Conservation (phyloP, 2,329 filamentous ascomycete species). For the Trichoderma sp. region DNA sequence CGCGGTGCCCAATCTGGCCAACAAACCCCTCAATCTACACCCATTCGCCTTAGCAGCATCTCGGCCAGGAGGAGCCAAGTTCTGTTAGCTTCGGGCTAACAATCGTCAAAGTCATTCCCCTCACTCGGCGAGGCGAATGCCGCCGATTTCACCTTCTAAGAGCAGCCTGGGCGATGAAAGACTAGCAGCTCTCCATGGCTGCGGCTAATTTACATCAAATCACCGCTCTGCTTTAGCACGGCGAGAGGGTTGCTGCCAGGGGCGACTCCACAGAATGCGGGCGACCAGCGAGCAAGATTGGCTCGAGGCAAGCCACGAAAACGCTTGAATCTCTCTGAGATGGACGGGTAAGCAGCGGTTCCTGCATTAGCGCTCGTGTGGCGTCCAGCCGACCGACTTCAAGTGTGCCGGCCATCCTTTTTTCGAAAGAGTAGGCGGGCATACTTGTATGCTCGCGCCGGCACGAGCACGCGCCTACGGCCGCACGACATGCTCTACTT, state of each 20-base stretch:
- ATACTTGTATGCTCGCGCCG: background rate
- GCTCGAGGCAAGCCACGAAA: slow-evolving; percentile 10
- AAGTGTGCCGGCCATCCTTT: background rate
- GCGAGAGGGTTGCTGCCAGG: background rate
- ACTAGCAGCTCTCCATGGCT: background rate
- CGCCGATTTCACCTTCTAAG: slow-evolving; percentile 22
- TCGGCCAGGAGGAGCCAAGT: background rate
- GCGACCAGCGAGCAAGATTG: slow-evolving; percentile 14
- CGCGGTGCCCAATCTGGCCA: slow-evolving; percentile 11
- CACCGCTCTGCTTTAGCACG: background rate
- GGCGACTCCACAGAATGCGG: slow-evolving; percentile 16
- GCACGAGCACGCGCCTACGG: background rate
- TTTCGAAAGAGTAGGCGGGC: background rate
- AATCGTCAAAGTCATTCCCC: background rate
- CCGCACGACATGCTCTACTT: background rate
- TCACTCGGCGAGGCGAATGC: slow-evolving; percentile 10
- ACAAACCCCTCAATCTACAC: background rate
- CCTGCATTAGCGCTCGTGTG: slow-evolving; percentile 30
- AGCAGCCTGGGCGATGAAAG: slow-evolving; percentile 14
- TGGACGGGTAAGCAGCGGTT: slow-evolving; percentile 28
- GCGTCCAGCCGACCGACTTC: background rate
- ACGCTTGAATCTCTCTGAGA: background rate
- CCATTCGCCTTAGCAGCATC: background rate
- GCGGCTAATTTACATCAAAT: slow-evolving; percentile 15
- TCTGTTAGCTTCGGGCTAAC: slow-evolving; percentile 14